Conservation (phyloP, 2,329 filamentous ascomycete species). For the Cyphellophora attinorum region DNA sequence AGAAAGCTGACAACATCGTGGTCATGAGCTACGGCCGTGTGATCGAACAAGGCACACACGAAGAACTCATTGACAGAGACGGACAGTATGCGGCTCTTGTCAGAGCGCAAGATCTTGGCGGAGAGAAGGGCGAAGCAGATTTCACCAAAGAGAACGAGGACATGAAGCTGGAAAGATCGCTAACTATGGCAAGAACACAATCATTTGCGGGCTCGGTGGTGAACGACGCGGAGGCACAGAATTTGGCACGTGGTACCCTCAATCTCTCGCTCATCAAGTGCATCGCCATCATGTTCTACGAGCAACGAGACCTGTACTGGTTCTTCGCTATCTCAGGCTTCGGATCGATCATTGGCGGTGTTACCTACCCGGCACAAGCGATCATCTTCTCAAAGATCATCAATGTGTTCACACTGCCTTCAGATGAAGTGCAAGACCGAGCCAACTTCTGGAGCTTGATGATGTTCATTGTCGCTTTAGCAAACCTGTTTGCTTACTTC, state of each 20-base stretch:
- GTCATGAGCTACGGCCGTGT: constrained; percentile 63
- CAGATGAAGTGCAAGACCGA: constrained; percentile 12
- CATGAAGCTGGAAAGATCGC: constrained; percentile 2
- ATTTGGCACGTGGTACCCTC: constrained; percentile 10
- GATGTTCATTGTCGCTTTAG: constrained; percentile 36
- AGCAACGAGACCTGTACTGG: constrained; percentile 22
- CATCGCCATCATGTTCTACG: constrained; percentile 26
- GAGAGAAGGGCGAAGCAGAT: constrained; percentile 5
- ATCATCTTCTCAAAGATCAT: constrained; percentile 24
- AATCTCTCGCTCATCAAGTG: constrained; percentile 25
- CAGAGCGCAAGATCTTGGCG: constrained; percentile 36
- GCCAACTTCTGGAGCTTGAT: constrained; percentile 38
- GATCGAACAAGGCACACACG: constrained; percentile 66
- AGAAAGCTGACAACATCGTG: constrained; percentile 68
- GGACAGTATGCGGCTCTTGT: constrained; percentile 52
- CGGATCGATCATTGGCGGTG: constrained; percentile 27
- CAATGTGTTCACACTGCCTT: constrained; percentile 18
- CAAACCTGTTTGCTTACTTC: constrained; percentile 29
- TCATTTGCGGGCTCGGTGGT: constrained; percentile 9
- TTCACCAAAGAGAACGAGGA: constrained; percentile 7
- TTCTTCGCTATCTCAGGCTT: constrained; percentile 24
- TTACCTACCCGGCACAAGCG: constrained; percentile 38
- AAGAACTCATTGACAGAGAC: constrained; percentile 52
- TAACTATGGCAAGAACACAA: constrained; percentile 6
- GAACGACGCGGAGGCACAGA: constrained; percentile 11